Evolutionary conservation across 306 rosid species (phyloP).

Genomic region (Trifolium dubium): DNA sequence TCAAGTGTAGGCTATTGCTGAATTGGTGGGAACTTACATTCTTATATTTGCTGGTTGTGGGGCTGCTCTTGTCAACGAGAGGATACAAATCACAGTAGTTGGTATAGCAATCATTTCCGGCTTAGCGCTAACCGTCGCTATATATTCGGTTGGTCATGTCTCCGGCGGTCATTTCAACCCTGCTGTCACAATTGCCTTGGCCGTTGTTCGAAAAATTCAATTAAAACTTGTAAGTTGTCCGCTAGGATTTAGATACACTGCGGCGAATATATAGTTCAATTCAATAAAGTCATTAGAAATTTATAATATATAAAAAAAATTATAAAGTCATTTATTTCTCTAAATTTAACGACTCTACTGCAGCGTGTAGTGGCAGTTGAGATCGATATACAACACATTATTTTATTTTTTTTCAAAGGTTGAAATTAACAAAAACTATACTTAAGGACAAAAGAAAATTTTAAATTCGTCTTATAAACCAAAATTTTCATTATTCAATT

Average conservation of each 20-base stretch:
- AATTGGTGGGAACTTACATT: conserved; percentile 53
- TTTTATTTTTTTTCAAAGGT: no score
- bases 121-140: conserved; percentile 45
- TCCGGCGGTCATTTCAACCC: conserved; percentile 67
- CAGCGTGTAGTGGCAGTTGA: no score
- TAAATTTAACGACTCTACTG: not conserved
- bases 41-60: conserved; percentile 62
- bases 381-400: no score
- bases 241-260: not conserved
- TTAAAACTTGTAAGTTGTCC: conserved; percentile 40
- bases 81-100: conserved; percentile 40
- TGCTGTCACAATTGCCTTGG: conserved; percentile 53
- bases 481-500: no score
- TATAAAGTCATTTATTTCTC: not conserved
- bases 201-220: conserved; percentile 41
- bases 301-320: not conserved
- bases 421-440: no score
- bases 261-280: not conserved
- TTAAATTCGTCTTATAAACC: not conserved
- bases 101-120: conserved; percentile 54
- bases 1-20: conserved; percentile 48
- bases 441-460: not conserved
- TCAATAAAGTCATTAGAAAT: not conserved
- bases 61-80: conserved; percentile 50
- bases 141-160: conserved; percentile 55